phyloP scores from a whole-genome alignment of 202 grass and related monocot genomes.

The Schoenoplectus tabernaemontani region DNA sequence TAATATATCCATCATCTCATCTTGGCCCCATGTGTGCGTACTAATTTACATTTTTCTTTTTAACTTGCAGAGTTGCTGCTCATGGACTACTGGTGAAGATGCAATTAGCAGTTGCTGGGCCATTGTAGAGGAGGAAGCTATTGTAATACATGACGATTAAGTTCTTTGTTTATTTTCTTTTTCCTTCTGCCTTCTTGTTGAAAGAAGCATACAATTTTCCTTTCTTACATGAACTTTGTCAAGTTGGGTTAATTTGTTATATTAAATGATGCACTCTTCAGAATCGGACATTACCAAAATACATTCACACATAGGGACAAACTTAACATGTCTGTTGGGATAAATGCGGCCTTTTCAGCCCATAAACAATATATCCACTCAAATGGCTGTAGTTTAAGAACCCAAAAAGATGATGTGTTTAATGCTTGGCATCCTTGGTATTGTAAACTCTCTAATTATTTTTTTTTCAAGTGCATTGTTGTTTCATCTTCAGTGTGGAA shows the following conservation, averaged over 20 bases:
- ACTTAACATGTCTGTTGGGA: too few relatives aligned
- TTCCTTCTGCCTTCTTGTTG: not conserved
- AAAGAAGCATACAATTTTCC: too few relatives aligned
- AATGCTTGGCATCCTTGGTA: not conserved
- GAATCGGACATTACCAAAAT: too few relatives aligned
- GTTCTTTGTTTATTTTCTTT: not conserved
- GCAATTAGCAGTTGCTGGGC: constrained; percentile 29
- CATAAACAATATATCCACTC: not conserved
- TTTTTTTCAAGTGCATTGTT: not conserved
- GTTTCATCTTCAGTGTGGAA: not conserved
- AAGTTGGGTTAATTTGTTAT: not conserved
- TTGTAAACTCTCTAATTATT: not conserved
- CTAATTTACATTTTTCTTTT: not conserved
- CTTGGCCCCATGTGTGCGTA: not conserved
- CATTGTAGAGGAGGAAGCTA: constrained; percentile 45
- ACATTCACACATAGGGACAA: too few relatives aligned
- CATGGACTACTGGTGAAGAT: constrained; percentile 17
- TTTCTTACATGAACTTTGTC: not conserved
- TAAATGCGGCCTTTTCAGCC: not conserved
- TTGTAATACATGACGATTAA: constrained; percentile 48
- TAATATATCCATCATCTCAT: not conserved
- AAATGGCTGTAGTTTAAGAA: too few relatives aligned
- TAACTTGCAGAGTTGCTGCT: constrained; percentile 47
- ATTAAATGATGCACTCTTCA: too few relatives aligned
- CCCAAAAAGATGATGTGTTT: too few relatives aligned